Conservation (phyloP, 768 basidiomycete species). For the Kwoniella newhampshirensis region DNA sequence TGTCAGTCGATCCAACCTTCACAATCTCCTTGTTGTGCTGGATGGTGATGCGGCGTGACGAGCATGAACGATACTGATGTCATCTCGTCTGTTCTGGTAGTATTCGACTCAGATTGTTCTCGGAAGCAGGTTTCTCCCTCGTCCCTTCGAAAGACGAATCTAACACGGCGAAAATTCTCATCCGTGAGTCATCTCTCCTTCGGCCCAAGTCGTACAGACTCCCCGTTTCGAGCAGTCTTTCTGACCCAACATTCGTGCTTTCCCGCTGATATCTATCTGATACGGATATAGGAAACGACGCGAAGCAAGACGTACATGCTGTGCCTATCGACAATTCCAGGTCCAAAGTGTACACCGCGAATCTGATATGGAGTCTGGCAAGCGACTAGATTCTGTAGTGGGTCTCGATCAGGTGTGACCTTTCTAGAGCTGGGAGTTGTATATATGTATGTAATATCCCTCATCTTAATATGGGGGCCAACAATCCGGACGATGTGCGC, state of each 20-base stretch:
- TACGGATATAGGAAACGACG: conserved; percentile 37
- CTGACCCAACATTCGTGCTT: too few species aligned
- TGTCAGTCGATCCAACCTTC: conserved; percentile 27
- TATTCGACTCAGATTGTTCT: conserved; percentile 39
- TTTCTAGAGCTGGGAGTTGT: too few species aligned
- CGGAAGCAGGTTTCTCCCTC: conserved; percentile 38
- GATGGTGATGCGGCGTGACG: too few species aligned
- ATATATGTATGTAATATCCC: too few species aligned
- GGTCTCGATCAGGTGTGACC: too few species aligned
- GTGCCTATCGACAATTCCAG: conserved; percentile 34
- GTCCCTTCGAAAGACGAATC: conserved; percentile 22
- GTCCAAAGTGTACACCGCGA: conserved; percentile 38
- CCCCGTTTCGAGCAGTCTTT: too few species aligned
- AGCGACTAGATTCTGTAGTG: conserved; percentile 4
- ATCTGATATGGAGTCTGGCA: conserved; percentile 39
- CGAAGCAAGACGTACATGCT: conserved; percentile 39
- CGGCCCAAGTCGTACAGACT: not conserved
- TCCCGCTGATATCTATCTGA: conserved; percentile 1
- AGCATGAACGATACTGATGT: not conserved
- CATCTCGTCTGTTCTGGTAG: conserved; percentile 9
- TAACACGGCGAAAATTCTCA: conserved; percentile 29
- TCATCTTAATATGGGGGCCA: too few species aligned
- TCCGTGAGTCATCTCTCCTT: conserved; percentile 32
- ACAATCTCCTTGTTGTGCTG: too few species aligned
- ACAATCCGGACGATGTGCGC: too few species aligned